These are phyloP conservation scores for Bruguiera hainesii DNA, from an alignment of 441 rosid species.

Conservation along the genomic window DNA sequence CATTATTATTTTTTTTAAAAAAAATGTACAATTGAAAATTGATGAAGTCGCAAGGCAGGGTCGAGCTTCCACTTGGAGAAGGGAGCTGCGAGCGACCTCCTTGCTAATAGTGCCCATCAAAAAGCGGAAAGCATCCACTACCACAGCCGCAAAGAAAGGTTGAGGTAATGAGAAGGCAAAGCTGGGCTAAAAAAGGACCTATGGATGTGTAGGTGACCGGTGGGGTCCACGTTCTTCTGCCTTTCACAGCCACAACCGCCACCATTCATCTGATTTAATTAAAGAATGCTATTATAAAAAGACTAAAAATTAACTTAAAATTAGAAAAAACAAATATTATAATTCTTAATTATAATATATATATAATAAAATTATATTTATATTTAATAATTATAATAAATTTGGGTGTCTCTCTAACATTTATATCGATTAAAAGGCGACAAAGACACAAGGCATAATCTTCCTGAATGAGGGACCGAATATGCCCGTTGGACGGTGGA, in stretches of 20 bases:
- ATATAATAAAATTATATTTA: too few relatives aligned
- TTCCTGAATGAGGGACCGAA: conserved; percentile 25
- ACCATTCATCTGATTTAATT: not conserved
- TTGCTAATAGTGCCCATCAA: too few relatives aligned
- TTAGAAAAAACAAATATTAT: too few relatives aligned
- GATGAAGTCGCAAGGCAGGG: too few relatives aligned
- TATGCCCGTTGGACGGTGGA: conserved; percentile 48
- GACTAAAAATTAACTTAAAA: not conserved
- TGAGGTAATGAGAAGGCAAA: conserved; percentile 11
- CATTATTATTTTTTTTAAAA: too few relatives aligned
- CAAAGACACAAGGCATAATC: conserved; percentile 3
- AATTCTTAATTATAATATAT: too few relatives aligned
- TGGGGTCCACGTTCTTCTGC: conserved; percentile 30
- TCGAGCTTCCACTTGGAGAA: too few relatives aligned
- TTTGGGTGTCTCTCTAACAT: too few relatives aligned
- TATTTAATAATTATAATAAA: too few relatives aligned
- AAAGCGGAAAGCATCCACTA: conserved; percentile 20
- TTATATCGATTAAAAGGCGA: too few relatives aligned
- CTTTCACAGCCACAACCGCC: conserved; percentile 22
- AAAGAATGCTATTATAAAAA: not conserved
- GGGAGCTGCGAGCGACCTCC: too few relatives aligned
- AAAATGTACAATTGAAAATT: too few relatives aligned
- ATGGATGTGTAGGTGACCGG: conserved; percentile 6
- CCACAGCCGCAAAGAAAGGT: conserved; percentile 26
- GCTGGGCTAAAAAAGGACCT: not conserved